A percentile compares a stretch with the other conserved stretches of the same genome.
Conservation (phyloP, 75 land plant genomes). For the Picea glauca region DNA sequence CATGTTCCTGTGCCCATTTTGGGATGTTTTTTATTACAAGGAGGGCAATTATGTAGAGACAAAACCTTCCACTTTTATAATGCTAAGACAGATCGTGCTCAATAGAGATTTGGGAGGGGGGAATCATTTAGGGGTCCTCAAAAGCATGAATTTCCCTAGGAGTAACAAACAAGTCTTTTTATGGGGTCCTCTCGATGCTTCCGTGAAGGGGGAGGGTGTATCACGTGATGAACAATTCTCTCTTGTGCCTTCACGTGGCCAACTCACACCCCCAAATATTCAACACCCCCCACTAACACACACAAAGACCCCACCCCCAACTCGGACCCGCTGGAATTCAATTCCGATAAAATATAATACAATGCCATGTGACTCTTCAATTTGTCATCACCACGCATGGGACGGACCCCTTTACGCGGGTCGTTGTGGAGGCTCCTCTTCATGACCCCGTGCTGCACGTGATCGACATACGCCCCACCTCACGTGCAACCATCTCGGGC, state of each 20-base stretch:
- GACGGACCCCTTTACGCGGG: too few species aligned
- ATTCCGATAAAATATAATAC: not conserved
- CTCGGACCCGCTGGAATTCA: not conserved
- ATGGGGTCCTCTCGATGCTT: not conserved
- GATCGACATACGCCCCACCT: slow-evolving; percentile 1
- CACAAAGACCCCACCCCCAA: not conserved
- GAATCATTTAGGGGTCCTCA: too few species aligned
- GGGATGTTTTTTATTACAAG: too few species aligned
- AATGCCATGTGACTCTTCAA: slow-evolving; percentile 8
- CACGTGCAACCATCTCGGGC: not conserved
- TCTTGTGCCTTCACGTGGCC: too few species aligned
- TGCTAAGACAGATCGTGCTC: too few species aligned
- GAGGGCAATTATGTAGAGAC: too few species aligned
- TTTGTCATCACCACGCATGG: not conserved
- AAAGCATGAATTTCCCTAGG: too few species aligned
- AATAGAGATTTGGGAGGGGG: too few species aligned
- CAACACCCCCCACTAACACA: not conserved
- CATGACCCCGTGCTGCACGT: slow-evolving; percentile 2
- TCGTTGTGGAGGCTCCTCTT: not conserved
- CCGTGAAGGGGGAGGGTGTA: not conserved
- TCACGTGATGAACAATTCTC: slow-evolving; percentile 1
- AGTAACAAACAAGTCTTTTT: too few species aligned
- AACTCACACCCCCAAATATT: not conserved
- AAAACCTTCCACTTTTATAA: too few species aligned
- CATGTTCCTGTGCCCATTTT: too few species aligned